These are phyloP conservation scores for Barnettozyma salicaria DNA, from an alignment of 805 yeast species.

Conservation along the genomic window DNA sequence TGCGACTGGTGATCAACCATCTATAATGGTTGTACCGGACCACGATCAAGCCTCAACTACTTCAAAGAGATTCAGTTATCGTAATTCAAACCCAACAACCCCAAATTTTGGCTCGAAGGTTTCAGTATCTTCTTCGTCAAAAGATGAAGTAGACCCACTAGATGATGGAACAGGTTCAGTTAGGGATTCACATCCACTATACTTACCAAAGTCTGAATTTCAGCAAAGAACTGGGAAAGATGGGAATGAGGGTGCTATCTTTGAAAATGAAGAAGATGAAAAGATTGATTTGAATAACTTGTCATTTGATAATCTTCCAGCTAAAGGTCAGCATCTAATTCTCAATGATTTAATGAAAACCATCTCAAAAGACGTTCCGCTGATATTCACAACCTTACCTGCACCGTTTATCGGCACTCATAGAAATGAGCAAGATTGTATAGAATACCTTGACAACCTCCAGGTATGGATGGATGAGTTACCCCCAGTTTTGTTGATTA, in stretches of 20 bases:
- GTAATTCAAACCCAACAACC: background rate
- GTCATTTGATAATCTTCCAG: slow-evolving; percentile 83
- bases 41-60: slow-evolving; percentile 12
- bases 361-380: slow-evolving; percentile 57
- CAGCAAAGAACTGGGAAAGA: slow-evolving; percentile 3
- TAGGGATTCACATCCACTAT: background rate
- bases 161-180: background rate
- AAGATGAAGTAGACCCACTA: slow-evolving; percentile 10
- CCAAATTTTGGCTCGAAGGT: slow-evolving; percentile 1
- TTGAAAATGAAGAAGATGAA: slow-evolving; percentile 14
- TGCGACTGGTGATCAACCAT: slow-evolving; percentile 62
- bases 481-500: slow-evolving; percentile 78
- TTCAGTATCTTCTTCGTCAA: too few relatives aligned
- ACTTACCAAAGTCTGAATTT: background rate
- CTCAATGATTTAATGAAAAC: slow-evolving; percentile 78
- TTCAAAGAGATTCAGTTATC: slow-evolving; percentile 11
- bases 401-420: slow-evolving; percentile 84
- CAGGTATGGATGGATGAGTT: slow-evolving; percentile 76
- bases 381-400: slow-evolving; percentile 85
- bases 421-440: slow-evolving; percentile 56
- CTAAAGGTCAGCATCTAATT: slow-evolving; percentile 83
- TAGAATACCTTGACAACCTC: slow-evolving; percentile 69
- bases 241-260: background rate
- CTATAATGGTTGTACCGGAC: slow-evolving; percentile 54
- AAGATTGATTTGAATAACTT: slow-evolving; percentile 32